phyloP scores from a whole-genome alignment of 23 red algal species.

The Agarophyton chilense region DNA sequence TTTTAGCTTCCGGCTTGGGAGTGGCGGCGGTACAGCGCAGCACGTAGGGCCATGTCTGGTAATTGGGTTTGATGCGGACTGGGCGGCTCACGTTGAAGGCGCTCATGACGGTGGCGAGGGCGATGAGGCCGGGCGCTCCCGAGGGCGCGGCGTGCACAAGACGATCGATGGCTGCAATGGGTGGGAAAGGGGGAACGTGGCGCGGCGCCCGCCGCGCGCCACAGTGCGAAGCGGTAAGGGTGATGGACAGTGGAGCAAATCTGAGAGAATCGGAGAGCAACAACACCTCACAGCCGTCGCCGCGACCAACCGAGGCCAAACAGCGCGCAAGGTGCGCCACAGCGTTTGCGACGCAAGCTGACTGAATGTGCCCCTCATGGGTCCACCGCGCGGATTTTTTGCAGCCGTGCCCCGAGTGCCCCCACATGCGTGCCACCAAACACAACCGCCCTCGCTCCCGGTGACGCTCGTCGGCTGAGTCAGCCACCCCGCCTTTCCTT shows the following conservation, averaged over 20 bases:
- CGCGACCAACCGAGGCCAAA: no score
- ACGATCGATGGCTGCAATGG: neutral
- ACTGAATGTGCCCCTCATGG: neutral
- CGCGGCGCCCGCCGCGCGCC: slow-evolving; percentile 57
- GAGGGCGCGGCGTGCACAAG: slow-evolving; percentile 26
- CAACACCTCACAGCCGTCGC: no score
- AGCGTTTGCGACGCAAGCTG: neutral
- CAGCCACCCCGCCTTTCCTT: no score
- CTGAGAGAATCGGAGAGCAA: no score
- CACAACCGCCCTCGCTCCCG: no score
- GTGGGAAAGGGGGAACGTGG: slow-evolving; percentile 44
- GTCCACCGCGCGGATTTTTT: no score
- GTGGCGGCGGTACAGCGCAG: slow-evolving; percentile 1
- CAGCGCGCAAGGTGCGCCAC: no score
- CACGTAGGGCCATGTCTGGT: neutral
- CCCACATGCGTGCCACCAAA: no score
- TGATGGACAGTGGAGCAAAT: no score
- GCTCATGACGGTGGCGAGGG: slow-evolving; percentile 6
- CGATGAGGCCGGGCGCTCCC: slow-evolving; percentile 9
- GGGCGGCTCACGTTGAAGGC: neutral
- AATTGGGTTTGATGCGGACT: neutral
- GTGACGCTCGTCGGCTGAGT: no score
- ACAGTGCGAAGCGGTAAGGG: slow-evolving; percentile 38
- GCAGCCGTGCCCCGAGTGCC: no score
- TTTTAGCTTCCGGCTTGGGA: neutral